phyloP scores from a whole-genome alignment of 305 asterid genomes.

The Stenogyne calaminthoides region DNA sequence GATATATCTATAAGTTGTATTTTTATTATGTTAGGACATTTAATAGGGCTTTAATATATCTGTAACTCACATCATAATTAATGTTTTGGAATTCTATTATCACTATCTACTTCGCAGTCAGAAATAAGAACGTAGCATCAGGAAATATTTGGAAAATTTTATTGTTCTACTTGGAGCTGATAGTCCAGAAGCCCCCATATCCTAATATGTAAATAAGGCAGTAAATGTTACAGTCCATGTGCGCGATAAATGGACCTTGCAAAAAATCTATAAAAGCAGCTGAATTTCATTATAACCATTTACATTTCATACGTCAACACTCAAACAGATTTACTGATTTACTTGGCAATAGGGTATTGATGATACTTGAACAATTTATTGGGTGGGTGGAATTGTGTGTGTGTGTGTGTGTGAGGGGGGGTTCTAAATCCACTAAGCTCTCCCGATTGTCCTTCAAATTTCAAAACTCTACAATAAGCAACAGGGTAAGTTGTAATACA shows the following conservation, averaged over 20 bases:
- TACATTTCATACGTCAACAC: slow-evolving; percentile 12
- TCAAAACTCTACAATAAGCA: no score
- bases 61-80: background rate
- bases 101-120: background rate
- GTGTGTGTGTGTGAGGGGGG: no score
- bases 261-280: slow-evolving; percentile 6
- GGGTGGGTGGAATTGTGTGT: no score
- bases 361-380: background rate
- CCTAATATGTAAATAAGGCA: background rate
- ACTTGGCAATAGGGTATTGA: background rate
- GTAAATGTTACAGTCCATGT: background rate
- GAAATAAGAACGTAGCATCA: background rate
- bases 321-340: background rate
- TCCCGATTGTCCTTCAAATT: no score
- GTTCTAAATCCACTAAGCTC: no score
- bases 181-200: background rate
- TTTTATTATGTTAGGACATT: background rate
- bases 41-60: background rate
- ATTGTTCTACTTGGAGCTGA: background rate
- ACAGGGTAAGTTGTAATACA: background rate
- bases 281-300: slow-evolving; percentile 4
- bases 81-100: background rate
- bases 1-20: background rate
- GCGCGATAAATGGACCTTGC: slow-evolving; percentile 1
- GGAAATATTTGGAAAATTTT: background rate